A percentile compares a stretch with the other conserved stretches of the same genome.
Conservation (phyloP, 495 filamentous ascomycete genomes). For the Penicillium atrosanguineum region DNA sequence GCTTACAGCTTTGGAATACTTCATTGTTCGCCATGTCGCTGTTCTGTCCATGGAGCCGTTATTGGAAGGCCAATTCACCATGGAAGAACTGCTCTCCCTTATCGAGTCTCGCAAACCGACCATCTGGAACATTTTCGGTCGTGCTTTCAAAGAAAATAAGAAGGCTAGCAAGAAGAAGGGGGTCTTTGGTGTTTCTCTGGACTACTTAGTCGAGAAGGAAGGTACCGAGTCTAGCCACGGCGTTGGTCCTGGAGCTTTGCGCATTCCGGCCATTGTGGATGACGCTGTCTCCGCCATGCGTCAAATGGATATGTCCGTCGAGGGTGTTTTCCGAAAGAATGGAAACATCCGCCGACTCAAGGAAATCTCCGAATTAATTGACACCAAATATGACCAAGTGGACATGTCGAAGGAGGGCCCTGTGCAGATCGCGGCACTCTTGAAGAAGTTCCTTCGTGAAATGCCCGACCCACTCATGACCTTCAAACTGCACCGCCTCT, state of each 20-base stretch:
- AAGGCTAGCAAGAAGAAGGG: constrained; percentile 88
- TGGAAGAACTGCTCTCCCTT: constrained; percentile 91
- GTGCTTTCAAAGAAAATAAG: constrained; percentile 83
- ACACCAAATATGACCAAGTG: constrained; percentile 78
- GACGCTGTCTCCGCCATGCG: constrained; percentile 91
- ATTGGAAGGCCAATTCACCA: constrained; percentile 81
- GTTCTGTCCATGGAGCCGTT: constrained; percentile 94
- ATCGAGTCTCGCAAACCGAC: constrained; percentile 92
- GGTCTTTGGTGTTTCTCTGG: constrained; percentile 80
- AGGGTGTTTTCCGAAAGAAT: constrained; percentile 99
- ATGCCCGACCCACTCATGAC: constrained; percentile 94
- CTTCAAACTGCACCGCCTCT: constrained; percentile 89
- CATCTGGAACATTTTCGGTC: constrained; percentile 97
- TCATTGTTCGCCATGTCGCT: constrained; percentile 93
- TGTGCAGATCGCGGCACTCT: constrained; percentile 88
- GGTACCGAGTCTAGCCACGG: constrained; percentile 95
- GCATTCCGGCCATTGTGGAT: constrained; percentile 85
- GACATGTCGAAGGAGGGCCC: constrained; percentile 81
- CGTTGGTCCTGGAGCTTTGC: constrained; percentile 84
- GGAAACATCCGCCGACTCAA: constrained; percentile 91
- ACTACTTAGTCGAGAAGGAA: constrained; percentile 85
- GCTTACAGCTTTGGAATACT: constrained; percentile 91
- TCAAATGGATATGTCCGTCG: constrained; percentile 98
- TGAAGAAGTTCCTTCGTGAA: constrained; percentile 94
- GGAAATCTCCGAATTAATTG: constrained; percentile 78